Conservation (phyloP, 2,329 filamentous ascomycete species). For the Pyrenochaeta sp. region DNA sequence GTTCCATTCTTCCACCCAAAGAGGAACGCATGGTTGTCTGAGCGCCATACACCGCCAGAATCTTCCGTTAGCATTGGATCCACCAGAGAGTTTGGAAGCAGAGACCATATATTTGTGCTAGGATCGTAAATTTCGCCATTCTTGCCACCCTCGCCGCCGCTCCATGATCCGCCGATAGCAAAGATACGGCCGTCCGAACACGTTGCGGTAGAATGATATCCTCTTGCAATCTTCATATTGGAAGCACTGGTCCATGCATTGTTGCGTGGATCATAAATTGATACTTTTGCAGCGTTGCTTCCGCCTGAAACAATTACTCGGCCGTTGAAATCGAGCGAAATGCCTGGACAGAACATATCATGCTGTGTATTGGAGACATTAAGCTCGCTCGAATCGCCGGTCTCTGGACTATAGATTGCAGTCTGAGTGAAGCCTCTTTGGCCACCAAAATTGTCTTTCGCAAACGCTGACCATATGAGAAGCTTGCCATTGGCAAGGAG, state of each 20-base stretch:
- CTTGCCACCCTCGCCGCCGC: conserved; percentile 59
- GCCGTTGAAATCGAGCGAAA: conserved; percentile 58
- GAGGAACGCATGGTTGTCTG: conserved; percentile 64
- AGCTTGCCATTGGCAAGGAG: conserved; percentile 35
- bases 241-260: conserved; percentile 58
- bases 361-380: conserved; percentile 54
- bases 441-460: conserved; percentile 27
- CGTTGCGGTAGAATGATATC: conserved; percentile 63
- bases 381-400: conserved; percentile 25
- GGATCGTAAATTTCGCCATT: conserved; percentile 61
- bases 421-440: conserved; percentile 37
- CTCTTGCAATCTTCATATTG: conserved; percentile 64
- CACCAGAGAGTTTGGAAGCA: conserved; percentile 53
- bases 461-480: conserved; percentile 30
- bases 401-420: conserved; percentile 40
- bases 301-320: conserved; percentile 64
- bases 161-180: conserved; percentile 66
- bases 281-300: conserved; percentile 57
- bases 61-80: conserved; percentile 61
- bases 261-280: conserved; percentile 48
- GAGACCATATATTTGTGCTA: conserved; percentile 55
- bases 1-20: conserved; percentile 58
- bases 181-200: conserved; percentile 64
- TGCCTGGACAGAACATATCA: conserved; percentile 67
- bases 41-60: conserved; percentile 51